Base-by-base conservation (phyloP, 768 basidiomycete genomes). In the Fibroporia radiculosa region DNA sequence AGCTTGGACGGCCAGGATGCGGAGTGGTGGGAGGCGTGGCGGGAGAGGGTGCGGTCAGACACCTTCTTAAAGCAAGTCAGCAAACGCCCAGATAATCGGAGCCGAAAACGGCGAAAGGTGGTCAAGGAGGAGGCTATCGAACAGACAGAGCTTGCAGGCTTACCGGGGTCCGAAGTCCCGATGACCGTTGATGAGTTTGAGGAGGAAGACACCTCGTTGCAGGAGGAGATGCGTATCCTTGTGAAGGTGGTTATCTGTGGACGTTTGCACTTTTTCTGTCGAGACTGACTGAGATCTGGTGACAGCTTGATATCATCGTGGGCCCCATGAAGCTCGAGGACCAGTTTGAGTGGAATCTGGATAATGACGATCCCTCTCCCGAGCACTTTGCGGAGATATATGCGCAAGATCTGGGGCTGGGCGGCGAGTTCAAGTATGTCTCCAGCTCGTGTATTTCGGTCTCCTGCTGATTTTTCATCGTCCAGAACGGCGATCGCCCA, bases 311-410 rank as follows among this genome's bases (percentile, higher is more conserved):
- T 64, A 91, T 98, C 64, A 89, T 92, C 44, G 84, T 93, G 44
- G 95, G 91, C 19, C 80, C 84, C 6, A 79, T 93, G 68, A 93
- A 93, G 62, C 75, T 99, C 19, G 87, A 91, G 45, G 96, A 99
- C 64, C 87, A 93, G 57, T 95, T 98, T 57, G 96, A 98, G 61
- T 99, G 96, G 96, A 95, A 99, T 62, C 64, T 97, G 28, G 84
- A 84, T 53, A 91, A 86, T 45, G 65, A 70, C 18, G 71, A 74
- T 36, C 84, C 88, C 3, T 84, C 84, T 0, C 93, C 95, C 0
- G 96, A 99, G 64, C 81, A 84, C 20, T 98, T 98, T 62, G 91
- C 96, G 6, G 84, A 86, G 50, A 73, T 83, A 0, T 95, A 96
- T 59, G 70, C 80, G 1, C 76, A 78, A 18, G 96, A 99, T 52